Evolutionary conservation across 768 basidiomycete species (phyloP).

Genomic region (Galerina marginata): DNA sequence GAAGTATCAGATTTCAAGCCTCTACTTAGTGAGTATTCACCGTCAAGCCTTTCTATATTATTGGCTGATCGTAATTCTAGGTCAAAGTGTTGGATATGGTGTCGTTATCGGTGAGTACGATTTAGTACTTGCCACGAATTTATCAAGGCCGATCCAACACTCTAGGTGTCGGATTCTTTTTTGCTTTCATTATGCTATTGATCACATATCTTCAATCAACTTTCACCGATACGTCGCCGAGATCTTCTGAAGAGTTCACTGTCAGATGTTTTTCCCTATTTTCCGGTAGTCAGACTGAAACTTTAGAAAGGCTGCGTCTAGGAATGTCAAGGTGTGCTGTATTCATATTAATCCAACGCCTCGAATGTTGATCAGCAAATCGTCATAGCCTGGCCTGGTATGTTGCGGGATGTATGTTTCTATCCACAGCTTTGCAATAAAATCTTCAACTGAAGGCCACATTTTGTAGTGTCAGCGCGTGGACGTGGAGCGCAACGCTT

Average conservation of each 20-base stretch:
- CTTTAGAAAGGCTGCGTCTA: slow-evolving; percentile 44
- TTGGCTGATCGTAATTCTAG: slow-evolving; percentile 26
- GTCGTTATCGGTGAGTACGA: slow-evolving; percentile 48
- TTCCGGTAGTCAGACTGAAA: not conserved
- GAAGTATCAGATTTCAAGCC: slow-evolving; percentile 42
- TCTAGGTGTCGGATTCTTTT: slow-evolving; percentile 56
- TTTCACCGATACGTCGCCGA: slow-evolving; percentile 50
- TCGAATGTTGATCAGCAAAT: not conserved
- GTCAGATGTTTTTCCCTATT: slow-evolving; percentile 28
- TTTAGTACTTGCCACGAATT: not conserved
- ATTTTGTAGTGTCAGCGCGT: slow-evolving; percentile 49
- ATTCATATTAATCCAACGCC: not conserved
- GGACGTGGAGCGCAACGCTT: slow-evolving; percentile 64
- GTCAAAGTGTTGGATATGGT: slow-evolving; percentile 53
- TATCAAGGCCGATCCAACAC: not conserved
- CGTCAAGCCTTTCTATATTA: not conserved
- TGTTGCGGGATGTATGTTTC: slow-evolving; percentile 51
- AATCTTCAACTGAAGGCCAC: not conserved
- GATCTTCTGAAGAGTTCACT: slow-evolving; percentile 54
- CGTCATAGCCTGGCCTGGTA: slow-evolving; percentile 48
- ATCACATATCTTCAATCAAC: slow-evolving; percentile 51
- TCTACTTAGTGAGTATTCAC: slow-evolving; percentile 35
- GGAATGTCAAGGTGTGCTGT: slow-evolving; percentile 45
- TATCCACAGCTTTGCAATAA: not conserved
- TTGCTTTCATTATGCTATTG: slow-evolving; percentile 51